A percentile compares a stretch with the other conserved stretches of the same genome.
Evolutionary conservation across 768 basidiomycete genomes (phyloP).

Genomic region (Tricholoma saponaceum): DNA sequence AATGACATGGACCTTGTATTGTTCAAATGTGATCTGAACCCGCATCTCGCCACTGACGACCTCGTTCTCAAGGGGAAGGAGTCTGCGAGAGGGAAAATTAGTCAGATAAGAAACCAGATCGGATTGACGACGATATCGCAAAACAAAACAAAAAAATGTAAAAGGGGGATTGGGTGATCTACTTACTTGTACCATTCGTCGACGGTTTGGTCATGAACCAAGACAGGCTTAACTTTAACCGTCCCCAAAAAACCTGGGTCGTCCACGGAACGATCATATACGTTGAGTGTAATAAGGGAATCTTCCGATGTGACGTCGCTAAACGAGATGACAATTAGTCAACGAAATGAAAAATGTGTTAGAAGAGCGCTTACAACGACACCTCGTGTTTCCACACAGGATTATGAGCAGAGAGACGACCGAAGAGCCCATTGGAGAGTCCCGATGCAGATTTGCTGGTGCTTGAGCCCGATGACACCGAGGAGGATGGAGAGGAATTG

Average conservation of each 20-base stretch:
- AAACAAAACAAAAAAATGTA: background rate
- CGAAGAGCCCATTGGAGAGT: constrained; percentile 48
- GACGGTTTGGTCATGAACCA: constrained; percentile 90
- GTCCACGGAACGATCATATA: constrained; percentile 83
- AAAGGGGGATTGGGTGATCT: constrained; percentile 4
- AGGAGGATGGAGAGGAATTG: constrained; percentile 38
- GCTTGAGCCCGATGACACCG: constrained; percentile 27
- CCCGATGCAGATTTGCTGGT: constrained; percentile 30
- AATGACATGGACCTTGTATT: constrained; percentile 61
- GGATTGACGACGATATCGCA: constrained; percentile 11
- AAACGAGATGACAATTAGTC: constrained; percentile 19
- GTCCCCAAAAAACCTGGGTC: constrained; percentile 90
- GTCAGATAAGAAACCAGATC: constrained; percentile 11
- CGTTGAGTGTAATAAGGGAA: constrained; percentile 79
- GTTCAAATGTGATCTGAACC: constrained; percentile 91
- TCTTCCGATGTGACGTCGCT: constrained; percentile 94
- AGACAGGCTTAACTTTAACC: constrained; percentile 84
- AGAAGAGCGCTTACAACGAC: constrained; percentile 71
- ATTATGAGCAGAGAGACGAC: constrained; percentile 71
- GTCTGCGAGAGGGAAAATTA: constrained; percentile 37
- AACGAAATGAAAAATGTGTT: constrained; percentile 1
- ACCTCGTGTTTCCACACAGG: constrained; percentile 99
- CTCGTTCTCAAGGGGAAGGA: constrained; percentile 75
- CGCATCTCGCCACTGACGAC: constrained; percentile 89
- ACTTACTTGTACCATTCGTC: constrained; percentile 97